Base-by-base conservation (phyloP, 2,329 filamentous ascomycete species). In the Tolypocladium paradoxum region DNA sequence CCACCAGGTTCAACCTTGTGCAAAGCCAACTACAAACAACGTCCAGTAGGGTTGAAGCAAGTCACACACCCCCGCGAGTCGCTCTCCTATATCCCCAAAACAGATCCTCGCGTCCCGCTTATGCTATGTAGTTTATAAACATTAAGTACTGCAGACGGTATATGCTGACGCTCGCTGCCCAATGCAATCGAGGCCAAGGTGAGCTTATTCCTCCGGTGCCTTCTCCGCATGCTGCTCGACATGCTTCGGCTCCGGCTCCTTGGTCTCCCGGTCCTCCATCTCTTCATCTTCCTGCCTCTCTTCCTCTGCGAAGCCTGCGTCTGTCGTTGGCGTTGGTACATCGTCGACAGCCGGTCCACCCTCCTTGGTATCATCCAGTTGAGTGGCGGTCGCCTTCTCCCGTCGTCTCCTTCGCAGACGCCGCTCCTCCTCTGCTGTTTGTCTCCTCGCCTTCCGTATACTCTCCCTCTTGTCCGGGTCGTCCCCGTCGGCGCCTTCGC, bases 361-460 rank as follows among this genome's bases (percentile, higher is more conserved):
- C 22, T 64, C 59, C 36, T 58, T 58, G 22, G 52, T 47, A 34
- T 66, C 62, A 8, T 68, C 64, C 16, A 60, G 49, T 46, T 66
- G 62, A 46, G 59, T 74, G 18, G 69, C 65, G 14, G 70, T 68
- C 11, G 77, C 76, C 62, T 81, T 85, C 55, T 86, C 81, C 57
- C 87, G 75, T 60, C 88, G 75, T 57, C 87, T 72, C 61, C 89
- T 74, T 43, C 88, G 73, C 57, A 80, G 75, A 54, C 82, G 78
- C 52, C 89, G 75, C 69, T 95, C 89, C 58, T 89, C 87, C 60
- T 93, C 88, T 2, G 88, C 88, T 56, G 82, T 89, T 65, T 91
- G 86, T 63, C 87, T 73, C 61, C 77, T 67, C 57, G 73, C 70
- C 66, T 74, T 78, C 52, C 90, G 74, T 53, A 89, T 75, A 55